Percentiles rank a stretch among this genome's conserved stretches.
phyloP scores from a whole-genome alignment of 495 filamentous ascomycete genomes.

The Chaetomidium leptoderma region DNA sequence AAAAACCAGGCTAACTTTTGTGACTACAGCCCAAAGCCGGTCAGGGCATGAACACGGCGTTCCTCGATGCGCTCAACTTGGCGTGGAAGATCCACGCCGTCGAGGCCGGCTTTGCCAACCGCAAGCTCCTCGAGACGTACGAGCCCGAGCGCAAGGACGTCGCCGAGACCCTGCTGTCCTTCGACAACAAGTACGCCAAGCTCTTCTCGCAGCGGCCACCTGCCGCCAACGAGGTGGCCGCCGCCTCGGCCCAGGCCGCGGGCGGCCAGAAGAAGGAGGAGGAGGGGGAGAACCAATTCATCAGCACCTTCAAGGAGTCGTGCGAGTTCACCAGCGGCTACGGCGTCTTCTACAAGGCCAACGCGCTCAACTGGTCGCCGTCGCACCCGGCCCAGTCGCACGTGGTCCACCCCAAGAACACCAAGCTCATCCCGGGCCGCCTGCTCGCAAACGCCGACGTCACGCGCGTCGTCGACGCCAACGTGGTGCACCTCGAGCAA shows the following conservation, averaged over 20 bases:
- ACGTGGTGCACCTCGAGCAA: conserved; percentile 82
- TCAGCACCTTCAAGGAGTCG: conserved; percentile 64
- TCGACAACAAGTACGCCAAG: conserved; percentile 68
- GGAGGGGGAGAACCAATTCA: conserved; percentile 72
- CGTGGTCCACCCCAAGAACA: conserved; percentile 60
- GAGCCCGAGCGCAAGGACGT: conserved; percentile 63
- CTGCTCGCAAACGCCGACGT: conserved; percentile 72
- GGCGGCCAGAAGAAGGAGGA: conserved; percentile 37
- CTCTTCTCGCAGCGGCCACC: conserved; percentile 60
- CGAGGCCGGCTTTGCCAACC: conserved; percentile 56
- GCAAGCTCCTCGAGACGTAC: conserved; percentile 64
- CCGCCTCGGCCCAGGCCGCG: conserved; percentile 19
- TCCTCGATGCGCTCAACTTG: conserved; percentile 77
- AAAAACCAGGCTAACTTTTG: background rate
- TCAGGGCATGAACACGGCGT: conserved; percentile 81
- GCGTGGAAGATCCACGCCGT: conserved; percentile 80
- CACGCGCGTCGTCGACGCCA: conserved; percentile 78
- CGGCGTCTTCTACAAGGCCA: conserved; percentile 62
- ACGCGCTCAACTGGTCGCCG: conserved; percentile 60
- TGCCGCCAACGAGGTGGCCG: conserved; percentile 46
- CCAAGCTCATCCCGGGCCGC: conserved; percentile 61
- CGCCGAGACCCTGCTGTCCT: conserved; percentile 66
- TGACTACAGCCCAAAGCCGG: conserved; percentile 63
- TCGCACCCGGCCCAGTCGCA: conserved; percentile 65
- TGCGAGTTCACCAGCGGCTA: conserved; percentile 69